Conservation (phyloP, 2,329 filamentous ascomycete species). For the Trichoderma simmonsii region DNA sequence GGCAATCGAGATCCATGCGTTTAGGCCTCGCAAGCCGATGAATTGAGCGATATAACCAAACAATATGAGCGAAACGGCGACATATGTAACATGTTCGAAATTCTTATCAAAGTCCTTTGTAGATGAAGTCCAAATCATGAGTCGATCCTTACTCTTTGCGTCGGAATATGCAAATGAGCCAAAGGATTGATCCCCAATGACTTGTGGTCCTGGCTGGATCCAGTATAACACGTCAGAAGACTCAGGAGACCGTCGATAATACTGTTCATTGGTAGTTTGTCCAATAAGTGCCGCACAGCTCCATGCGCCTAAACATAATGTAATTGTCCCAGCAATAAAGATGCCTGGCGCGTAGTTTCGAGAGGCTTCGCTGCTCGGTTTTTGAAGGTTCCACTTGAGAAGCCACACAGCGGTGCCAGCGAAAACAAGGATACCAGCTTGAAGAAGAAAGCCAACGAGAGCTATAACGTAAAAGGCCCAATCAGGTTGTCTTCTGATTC, state of each 20-base stretch:
- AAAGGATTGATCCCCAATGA: neutral
- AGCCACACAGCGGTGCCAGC: neutral
- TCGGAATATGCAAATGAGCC: neutral
- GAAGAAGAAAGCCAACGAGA: neutral
- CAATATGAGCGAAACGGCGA: neutral
- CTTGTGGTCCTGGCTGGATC: neutral
- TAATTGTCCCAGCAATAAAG: neutral
- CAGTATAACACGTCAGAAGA: neutral
- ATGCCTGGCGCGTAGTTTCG: neutral
- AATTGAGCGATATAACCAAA: neutral
- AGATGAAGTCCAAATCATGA: neutral
- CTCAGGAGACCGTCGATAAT: neutral
- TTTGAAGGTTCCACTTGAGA: neutral
- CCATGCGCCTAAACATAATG: neutral
- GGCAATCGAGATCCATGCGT: neutral
- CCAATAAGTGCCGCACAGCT: neutral
- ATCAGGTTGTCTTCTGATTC: neutral
- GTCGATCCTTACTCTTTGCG: neutral
- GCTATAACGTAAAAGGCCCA: neutral
- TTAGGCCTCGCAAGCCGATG: neutral
- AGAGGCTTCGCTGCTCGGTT: neutral
- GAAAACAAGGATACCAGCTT: neutral
- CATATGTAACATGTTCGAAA: neutral
- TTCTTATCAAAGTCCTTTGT: neutral
- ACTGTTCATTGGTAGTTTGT: neutral